A percentile compares a stretch with the other conserved stretches of the same genome.
Conservation (phyloP, 2,329 filamentous ascomycete species). For the Penicillium sp. region DNA sequence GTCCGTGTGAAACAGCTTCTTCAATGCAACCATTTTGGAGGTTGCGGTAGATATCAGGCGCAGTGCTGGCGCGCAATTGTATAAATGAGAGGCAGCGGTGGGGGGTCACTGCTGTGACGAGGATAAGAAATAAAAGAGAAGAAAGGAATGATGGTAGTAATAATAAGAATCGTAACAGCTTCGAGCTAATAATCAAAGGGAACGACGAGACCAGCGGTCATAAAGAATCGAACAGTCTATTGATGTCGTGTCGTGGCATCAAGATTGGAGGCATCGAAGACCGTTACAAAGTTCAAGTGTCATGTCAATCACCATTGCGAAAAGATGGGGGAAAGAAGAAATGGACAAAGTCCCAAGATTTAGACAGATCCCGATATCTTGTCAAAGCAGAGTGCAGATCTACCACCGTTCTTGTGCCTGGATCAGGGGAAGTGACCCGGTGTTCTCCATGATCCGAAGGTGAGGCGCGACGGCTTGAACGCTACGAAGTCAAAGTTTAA, state of each 20-base stretch:
- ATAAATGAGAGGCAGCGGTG: conserved; percentile 1
- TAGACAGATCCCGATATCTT: conserved; percentile 9
- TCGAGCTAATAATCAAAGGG: conserved; percentile 12
- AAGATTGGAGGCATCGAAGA: conserved; percentile 8
- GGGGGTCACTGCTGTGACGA: conserved; percentile 1
- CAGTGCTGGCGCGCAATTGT: not conserved
- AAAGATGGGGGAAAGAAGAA: conserved; percentile 5
- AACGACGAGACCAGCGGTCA: conserved; percentile 17
- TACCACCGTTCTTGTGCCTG: conserved; percentile 17
- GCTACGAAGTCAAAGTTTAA: conserved; percentile 22
- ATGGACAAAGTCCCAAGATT: conserved; percentile 7
- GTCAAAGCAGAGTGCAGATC: conserved; percentile 22
- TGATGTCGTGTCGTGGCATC: conserved; percentile 21
- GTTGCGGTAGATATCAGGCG: conserved; percentile 4
- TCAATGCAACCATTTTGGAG: conserved; percentile 35
- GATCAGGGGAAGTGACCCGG: conserved; percentile 24
- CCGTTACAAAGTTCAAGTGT: conserved; percentile 15
- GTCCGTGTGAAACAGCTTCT: conserved; percentile 35
- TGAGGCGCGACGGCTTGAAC: conserved; percentile 19
- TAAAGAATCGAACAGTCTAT: conserved; percentile 10
- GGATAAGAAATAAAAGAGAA: not conserved
- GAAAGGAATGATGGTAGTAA: not conserved
- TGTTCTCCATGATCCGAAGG: conserved; percentile 24
- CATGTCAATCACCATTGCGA: conserved; percentile 1
- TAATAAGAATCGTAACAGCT: not conserved